Base-by-base conservation (phyloP, 805 yeast genomes). In the Spathaspora boniae region DNA sequence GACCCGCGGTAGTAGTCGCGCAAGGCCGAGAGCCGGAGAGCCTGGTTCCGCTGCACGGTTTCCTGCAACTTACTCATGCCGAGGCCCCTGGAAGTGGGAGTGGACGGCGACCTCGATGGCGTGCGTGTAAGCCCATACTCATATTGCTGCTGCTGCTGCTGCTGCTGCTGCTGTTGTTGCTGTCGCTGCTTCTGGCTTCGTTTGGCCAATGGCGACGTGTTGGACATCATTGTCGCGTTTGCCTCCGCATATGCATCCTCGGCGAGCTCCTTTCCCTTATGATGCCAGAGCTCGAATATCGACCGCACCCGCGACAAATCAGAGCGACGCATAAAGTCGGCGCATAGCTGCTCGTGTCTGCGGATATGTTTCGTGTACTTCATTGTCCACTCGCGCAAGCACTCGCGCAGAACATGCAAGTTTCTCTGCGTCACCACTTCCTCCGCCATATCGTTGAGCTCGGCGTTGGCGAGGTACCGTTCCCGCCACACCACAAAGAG, bases 21-120 rank as follows among this genome's bases (percentile, higher is more conserved):
- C 33, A 65, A 44, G 3, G 68, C 70, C 19, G 56, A 54, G 25
- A 67, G 51, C 25, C 54, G 51, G 37, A 62, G 63, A 24, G 46
- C 51, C 29, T 54, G 55, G 42, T 65, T 42, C 30, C 65, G 43
- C 31, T 59, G 54, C 20, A 65, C 62, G 1, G 73, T 65, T 38
- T 64, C 68, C 40, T 60, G 68, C 12, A 65, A 47, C 25, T 59
- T 56, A 4, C 62, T 49, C 2, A 70, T 69, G 33, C 68, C 62
- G 8, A 51, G 45, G 21, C 63, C 46, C 9, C 49, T 37, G 2
- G 42, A 36, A 7, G 38, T 33, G 3, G 66, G 62, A 2, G 67
- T 61, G 4, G 38, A 22, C n/a, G n/a, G n/a, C n/a, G n/a, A n/a
- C n/a, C n/a, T n/a, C n/a, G n/a, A n/a, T n/a, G n/a, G n/a, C n/a